A percentile compares a stretch with the other conserved stretches of the same genome.
Evolutionary conservation across 2,329 filamentous ascomycete genomes (phyloP).

Genomic region (Myriosclerotinia scirpicola): DNA sequence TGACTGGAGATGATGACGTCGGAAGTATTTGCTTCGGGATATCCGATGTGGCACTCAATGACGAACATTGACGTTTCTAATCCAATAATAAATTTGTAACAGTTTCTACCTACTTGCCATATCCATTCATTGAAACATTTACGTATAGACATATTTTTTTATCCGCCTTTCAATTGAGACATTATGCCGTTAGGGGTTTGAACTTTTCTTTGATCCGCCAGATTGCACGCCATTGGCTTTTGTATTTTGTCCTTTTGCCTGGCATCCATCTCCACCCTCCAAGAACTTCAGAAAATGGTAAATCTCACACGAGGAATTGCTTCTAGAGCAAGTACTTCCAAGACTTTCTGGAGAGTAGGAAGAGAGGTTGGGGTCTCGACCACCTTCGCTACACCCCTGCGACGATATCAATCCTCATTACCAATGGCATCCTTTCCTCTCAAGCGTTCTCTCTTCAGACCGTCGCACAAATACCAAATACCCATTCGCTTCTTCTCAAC

Average conservation of each 20-base stretch:
- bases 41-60: conserved; percentile 16
- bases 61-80: conserved; percentile 18
- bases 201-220: conserved; percentile 20
- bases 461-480: conserved; percentile 7
- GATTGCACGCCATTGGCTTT: conserved; percentile 35
- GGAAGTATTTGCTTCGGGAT: neutral
- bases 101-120: neutral
- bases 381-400: conserved; percentile 7
- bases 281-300: conserved; percentile 30
- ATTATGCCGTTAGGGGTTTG: conserved; percentile 13
- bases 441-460: neutral
- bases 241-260: conserved; percentile 24
- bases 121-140: neutral
- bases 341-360: conserved; percentile 8
- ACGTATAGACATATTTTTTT: neutral
- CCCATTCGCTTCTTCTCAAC: conserved; percentile 30
- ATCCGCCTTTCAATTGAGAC: neutral
- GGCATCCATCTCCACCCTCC: conserved; percentile 3
- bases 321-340: conserved; percentile 27
- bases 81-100: conserved; percentile 1
- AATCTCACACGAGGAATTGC: conserved; percentile 29
- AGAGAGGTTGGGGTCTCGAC: conserved; percentile 5
- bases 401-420: conserved; percentile 17
- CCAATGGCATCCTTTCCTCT: conserved; percentile 1
- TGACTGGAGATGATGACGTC: conserved; percentile 8